Base-by-base conservation (phyloP, 2,329 filamentous ascomycete species). In the Exophiala phaeomuriformis region DNA sequence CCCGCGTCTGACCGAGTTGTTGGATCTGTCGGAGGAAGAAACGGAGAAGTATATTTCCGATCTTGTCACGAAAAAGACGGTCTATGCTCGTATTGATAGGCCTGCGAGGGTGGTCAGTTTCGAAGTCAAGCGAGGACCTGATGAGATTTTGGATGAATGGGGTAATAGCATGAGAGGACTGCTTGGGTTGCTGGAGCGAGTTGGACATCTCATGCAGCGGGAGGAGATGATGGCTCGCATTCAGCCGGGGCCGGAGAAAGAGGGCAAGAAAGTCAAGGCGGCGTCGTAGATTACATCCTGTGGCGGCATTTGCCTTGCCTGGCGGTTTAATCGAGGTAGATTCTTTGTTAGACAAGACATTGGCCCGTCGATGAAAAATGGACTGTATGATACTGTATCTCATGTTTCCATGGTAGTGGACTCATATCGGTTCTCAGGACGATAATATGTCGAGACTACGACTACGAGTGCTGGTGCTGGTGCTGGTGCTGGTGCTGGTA, bases 141-240 rank as follows among this genome's bases (percentile, higher is more conserved):
- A 98, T 67, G 93, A 98, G 71, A 84, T 96, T 49, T 75, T 98
- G 66, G 98, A 98, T 68, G 93, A 98, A 73, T 98, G 93, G 93
- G 95, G 90, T 69, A 85, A 88, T 66, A 95, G 96, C 72, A 97
- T 95, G 89, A 95, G 93, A 84, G 90, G 85, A 67, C 73, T 95
- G 64, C 73, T 95, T 61, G 89, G 88, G 7, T 74, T 91, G 51
- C 68, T 95, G 67, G 90, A 95, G 77, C 81, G 90, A 59, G 94
- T 98, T 57, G 93, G 98, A 68, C 93, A 98, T 71, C 78, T 98
- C 65, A 98, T 98, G 67, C 98, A 94, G 51, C 97, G 97, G 79
- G 93, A 98, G 74, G 93, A 98, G 78, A 98, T 98, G 93, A 98
- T 98, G 93, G 93, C 93, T 39, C 81, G 90, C 55, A 97, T 98